These are phyloP conservation scores for Allium sativum DNA, from an alignment of 106 monocot species.

Conservation along the genomic window DNA sequence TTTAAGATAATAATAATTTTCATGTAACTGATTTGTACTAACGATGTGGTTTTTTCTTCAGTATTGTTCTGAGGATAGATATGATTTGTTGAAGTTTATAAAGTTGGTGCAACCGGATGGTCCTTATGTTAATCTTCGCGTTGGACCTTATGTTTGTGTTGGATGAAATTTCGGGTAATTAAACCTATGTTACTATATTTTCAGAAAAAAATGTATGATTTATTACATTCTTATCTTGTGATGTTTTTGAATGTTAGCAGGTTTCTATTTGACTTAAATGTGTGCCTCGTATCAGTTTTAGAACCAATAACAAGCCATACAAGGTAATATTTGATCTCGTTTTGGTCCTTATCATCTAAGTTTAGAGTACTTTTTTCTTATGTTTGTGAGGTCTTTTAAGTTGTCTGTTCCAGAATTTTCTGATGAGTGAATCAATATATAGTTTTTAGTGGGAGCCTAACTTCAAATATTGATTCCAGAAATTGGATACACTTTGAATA, in stretches of 20 bases:
- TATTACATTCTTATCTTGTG: neutral
- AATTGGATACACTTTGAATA: too few relatives aligned
- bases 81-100: slow-evolving; percentile 30
- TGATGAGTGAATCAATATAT: too few relatives aligned
- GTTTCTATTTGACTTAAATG: slow-evolving; percentile 30
- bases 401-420: too few relatives aligned
- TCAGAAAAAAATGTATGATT: neutral
- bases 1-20: neutral
- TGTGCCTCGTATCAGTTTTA: slow-evolving; percentile 26
- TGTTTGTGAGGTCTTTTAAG: too few relatives aligned
- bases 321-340: slow-evolving; percentile 15
- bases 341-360: too few relatives aligned
- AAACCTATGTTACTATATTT: neutral
- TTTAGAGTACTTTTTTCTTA: too few relatives aligned
- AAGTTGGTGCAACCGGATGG: slow-evolving; percentile 25
- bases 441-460: too few relatives aligned
- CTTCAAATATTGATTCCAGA: too few relatives aligned
- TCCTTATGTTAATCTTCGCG: slow-evolving; percentile 24
- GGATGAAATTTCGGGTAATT: slow-evolving; percentile 38
- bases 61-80: slow-evolving; percentile 34
- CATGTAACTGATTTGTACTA: neutral
- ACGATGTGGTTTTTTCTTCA: slow-evolving; percentile 3
- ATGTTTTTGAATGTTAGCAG: slow-evolving; percentile 9
- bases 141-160: slow-evolving; percentile 37
- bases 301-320: slow-evolving; percentile 23